Evolutionary conservation across 768 basidiomycete species (phyloP), one percentile per base, ranked within the genome.

Genomic region (Epithele typhae): DNA sequence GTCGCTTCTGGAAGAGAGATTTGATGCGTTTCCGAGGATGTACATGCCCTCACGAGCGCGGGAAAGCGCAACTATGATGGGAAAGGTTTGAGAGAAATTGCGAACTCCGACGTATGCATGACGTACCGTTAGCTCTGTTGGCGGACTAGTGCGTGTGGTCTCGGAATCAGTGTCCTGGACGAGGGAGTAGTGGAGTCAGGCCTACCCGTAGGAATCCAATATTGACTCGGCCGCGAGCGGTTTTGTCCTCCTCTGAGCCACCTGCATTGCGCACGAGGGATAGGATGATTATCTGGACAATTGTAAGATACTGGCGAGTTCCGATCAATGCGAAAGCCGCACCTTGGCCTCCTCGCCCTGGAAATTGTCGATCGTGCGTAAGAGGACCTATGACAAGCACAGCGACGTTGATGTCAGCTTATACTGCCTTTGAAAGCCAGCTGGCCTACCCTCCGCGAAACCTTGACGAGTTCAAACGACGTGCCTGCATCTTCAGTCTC

Each of bases 341-440:
- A 77, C 79, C 58, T 72, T 77, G 3, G 76, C 81, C 66, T 86
- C 84, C 47, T 84, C 79, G 5, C 85, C 87, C 60, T 90, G 87
- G 57, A 78, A 90, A 43, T 82, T 87, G 51, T 90, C 87, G 1
- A 89, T 75, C 0, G 87, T 89, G 4, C 87, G 74, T 7, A 90
- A 66, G 5, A 76, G 72, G 32, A 87, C 76, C 84, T 86, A 43
- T 15, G 4, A 39, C 4, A 41, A 40, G 7, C 24, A 15, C 12
- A 17, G 22, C 12, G 19, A n/a, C n/a, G n/a, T n/a, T n/a, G n/a
- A n/a, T n/a, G n/a, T n/a, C n/a, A n/a, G n/a, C n/a, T n/a, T n/a
- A n/a, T n/a, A n/a, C n/a, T n/a, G n/a, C n/a, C n/a, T n/a, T n/a
- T n/a, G n/a, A n/a, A n/a, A n/a, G n/a, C n/a, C n/a, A n/a, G 7